Percentiles rank a stretch among this genome's conserved stretches.
phyloP scores from a whole-genome alignment of 768 basidiomycete species.

The Suillus luteus region DNA sequence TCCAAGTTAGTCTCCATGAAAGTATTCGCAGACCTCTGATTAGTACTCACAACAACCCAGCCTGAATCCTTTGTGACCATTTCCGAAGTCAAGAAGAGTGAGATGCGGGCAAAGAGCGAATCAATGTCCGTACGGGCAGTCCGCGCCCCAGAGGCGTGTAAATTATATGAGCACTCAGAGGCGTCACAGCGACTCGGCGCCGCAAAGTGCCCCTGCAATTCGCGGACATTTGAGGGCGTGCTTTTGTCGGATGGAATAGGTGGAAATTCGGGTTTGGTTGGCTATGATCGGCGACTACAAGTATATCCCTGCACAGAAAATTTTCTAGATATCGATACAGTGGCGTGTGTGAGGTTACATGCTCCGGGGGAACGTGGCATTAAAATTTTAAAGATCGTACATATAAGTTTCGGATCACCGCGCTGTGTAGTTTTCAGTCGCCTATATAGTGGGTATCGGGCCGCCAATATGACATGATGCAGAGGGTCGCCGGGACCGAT shows the following conservation, averaged over 20 bases:
- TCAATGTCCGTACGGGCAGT: neutral
- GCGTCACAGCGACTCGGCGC: neutral
- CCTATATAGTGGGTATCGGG: neutral
- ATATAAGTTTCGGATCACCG: neutral
- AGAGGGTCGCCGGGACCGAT: neutral
- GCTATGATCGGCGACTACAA: slow-evolving; percentile 19
- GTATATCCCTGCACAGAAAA: neutral
- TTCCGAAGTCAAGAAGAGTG: neutral
- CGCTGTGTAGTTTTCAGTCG: neutral
- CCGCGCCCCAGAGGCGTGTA: neutral
- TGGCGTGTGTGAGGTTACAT: neutral
- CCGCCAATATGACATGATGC: neutral
- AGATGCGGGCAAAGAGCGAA: neutral
- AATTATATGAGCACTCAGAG: neutral
- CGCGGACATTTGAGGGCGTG: slow-evolving; percentile 26
- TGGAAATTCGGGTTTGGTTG: slow-evolving; percentile 13
- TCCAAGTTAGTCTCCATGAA: neutral
- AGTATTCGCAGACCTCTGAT: neutral
- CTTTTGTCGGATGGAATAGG: slow-evolving; percentile 17
- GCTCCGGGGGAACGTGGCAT: neutral
- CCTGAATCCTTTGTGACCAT: neutral
- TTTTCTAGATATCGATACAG: neutral
- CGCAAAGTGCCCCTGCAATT: slow-evolving; percentile 14
- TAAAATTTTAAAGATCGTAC: neutral
- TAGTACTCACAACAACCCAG: neutral